Base-by-base conservation (phyloP, 78 protist genomes). In the Dictyostelium citrinum region DNA sequence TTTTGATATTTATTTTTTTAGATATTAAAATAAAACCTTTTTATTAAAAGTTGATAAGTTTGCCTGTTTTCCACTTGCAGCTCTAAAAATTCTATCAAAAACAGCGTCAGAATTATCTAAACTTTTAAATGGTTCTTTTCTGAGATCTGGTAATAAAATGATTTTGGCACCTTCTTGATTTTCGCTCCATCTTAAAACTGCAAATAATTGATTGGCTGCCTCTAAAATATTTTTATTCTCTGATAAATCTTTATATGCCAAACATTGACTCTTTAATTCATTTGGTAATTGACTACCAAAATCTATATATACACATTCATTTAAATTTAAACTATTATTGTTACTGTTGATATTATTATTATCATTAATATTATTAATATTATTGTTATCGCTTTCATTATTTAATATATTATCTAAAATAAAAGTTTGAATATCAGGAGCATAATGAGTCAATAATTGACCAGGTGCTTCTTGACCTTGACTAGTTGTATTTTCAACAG, bases 391-490 rank as follows among this genome's bases (percentile, higher is more conserved):
- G 7, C 64, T 81, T 1, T 22, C 58, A 24, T 37, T 61, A 31
- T 61, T 24, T 61, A 61, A 22, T 9, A 64, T 64, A 14, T 43
- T 79, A 33, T 82, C 68, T 76, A 88, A 68, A 43, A 88, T 88
- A 68, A 45, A 88, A 2, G 93, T 82, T 88, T 88, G 93, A 49
- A 88, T 88, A 49, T 88, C 93, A 16, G 93, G 93, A 16, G 93
- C 93, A 78, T 88, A 88, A 29, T 88, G 93, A 49, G 93, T 88
- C 22, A 88, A 35, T 22, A 88, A n/a, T 67, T 88, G 93, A 68
- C 93, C 93, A 39, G 93, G 93, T 27, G 93, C 93, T n/a, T 88
- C 93, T 78, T 88, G 93, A 20, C 85, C 85, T 68, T 88, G 80
- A 12, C 6, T 78, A 5, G 93, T 88, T 24, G 49, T 64, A 60